Evolutionary conservation across 495 filamentous ascomycete genomes (phyloP).

Genomic region (Pyrenula massariospora): DNA sequence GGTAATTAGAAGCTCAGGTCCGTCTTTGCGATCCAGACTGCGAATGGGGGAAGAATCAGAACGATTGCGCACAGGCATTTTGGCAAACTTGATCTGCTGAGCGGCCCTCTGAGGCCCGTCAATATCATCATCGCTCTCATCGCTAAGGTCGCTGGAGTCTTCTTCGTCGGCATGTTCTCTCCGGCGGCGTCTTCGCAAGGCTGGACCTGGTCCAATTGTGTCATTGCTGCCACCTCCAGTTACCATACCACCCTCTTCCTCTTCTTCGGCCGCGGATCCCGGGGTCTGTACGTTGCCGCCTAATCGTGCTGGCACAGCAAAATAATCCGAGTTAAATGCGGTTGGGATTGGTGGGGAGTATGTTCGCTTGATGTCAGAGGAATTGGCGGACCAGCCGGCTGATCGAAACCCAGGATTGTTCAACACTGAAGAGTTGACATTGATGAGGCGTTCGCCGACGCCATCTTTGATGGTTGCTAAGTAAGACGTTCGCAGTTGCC

Average conservation of each 20-base stretch:
- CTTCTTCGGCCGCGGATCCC: constrained; percentile 41
- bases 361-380: constrained; percentile 71
- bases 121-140: constrained; percentile 86
- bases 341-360: constrained; percentile 96
- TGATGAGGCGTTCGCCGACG: constrained; percentile 90
- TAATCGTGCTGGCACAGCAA: constrained; percentile 51
- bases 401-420: constrained; percentile 93
- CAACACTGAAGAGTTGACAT: constrained; percentile 76
- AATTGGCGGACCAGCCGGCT: constrained; percentile 78
- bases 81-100: constrained; percentile 87
- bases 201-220: constrained; percentile 52
- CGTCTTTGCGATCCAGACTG: constrained; percentile 34
- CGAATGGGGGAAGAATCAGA: constrained; percentile 81
- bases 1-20: constrained; percentile 43
- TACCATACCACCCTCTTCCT: constrained; percentile 72
- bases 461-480: constrained; percentile 86
- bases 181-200: constrained; percentile 36
- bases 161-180: constrained; percentile 81
- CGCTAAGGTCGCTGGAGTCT: constrained; percentile 91
- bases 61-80: constrained; percentile 81
- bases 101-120: constrained; percentile 41
- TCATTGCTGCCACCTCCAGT: constrained; percentile 66
- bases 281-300: constrained; percentile 27
- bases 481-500: constrained; percentile 86
- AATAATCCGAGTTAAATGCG: constrained; percentile 82